These are phyloP conservation scores for Boletus rubescentipes DNA, from an alignment of 768 basidiomycete genomes.

Conservation along the genomic window DNA sequence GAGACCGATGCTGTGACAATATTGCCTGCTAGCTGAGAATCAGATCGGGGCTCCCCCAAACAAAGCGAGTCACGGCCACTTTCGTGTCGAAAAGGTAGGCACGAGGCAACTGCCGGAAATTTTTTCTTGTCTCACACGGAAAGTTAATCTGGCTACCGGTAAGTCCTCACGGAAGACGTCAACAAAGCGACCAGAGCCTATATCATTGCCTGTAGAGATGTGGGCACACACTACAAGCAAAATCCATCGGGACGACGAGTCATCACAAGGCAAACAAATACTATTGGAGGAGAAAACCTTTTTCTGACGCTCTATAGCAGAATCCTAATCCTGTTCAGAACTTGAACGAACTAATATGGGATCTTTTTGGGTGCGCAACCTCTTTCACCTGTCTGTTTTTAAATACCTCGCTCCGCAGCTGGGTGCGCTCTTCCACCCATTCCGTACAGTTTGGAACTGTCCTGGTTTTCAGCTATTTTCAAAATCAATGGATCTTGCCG, in stretches of 20 bases:
- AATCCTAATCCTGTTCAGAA: no score
- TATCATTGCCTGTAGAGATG: neutral
- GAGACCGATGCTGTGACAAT: neutral
- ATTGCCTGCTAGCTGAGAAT: neutral
- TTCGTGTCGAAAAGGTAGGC: conserved; percentile 3
- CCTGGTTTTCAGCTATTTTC: neutral
- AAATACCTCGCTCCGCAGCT: neutral
- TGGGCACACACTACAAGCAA: neutral
- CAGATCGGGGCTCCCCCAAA: neutral
- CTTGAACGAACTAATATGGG: neutral
- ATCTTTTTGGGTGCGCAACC: neutral
- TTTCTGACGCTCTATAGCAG: neutral
- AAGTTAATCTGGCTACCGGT: neutral
- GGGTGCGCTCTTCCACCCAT: neutral
- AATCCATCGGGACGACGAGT: neutral
- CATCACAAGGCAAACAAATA: neutral
- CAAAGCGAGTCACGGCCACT: neutral
- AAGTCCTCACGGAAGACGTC: neutral
- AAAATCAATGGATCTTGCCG: neutral
- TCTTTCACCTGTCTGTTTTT: neutral
- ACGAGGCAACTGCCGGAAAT: neutral
- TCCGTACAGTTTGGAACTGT: neutral
- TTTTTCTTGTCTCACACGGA: neutral
- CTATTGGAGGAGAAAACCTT: neutral
- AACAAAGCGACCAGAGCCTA: neutral